Evolutionary conservation across 176 grass and related monocot genomes (phyloP).

Genomic region (Tillandsia fasciculata): DNA sequence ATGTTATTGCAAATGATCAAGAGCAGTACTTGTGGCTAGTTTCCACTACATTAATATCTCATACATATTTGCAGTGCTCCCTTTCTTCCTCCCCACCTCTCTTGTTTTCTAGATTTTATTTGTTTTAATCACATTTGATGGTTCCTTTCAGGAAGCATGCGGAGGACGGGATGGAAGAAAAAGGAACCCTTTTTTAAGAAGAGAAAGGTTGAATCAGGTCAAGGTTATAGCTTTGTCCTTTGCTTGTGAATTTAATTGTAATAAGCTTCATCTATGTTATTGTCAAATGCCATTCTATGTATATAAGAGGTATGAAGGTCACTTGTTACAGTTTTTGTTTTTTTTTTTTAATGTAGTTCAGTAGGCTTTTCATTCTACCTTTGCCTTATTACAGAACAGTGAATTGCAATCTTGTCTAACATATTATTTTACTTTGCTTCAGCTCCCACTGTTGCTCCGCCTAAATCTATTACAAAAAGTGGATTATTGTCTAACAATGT

Average conservation of each 20-base stretch:
- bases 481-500: slow-evolving; percentile 46
- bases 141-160: slow-evolving; percentile 65
- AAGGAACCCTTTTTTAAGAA: slow-evolving; percentile 67
- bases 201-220: slow-evolving; percentile 40
- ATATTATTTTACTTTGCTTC: slow-evolving; percentile 25
- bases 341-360: slow-evolving; percentile 10
- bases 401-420: neutral
- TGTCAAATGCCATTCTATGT: neutral
- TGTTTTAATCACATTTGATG: slow-evolving; percentile 8
- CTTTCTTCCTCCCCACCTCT: slow-evolving; percentile 1
- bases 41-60: neutral
- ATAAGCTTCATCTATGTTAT: neutral
- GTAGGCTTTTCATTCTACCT: slow-evolving; percentile 14
- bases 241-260: slow-evolving; percentile 5
- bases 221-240: slow-evolving; percentile 38
- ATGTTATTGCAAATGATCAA: neutral
- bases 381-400: neutral
- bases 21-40: neutral
- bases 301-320: neutral
- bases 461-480: slow-evolving; percentile 60
- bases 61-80: neutral
- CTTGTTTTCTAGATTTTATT: slow-evolving; percentile 19
- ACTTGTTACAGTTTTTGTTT: slow-evolving; percentile 7
- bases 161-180: slow-evolving; percentile 69
- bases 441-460: slow-evolving; percentile 65